These are phyloP conservation scores for Lichtheimia ramosa DNA, from an alignment of 371 early-diverging fungal genomes.

Conservation along the genomic window DNA sequence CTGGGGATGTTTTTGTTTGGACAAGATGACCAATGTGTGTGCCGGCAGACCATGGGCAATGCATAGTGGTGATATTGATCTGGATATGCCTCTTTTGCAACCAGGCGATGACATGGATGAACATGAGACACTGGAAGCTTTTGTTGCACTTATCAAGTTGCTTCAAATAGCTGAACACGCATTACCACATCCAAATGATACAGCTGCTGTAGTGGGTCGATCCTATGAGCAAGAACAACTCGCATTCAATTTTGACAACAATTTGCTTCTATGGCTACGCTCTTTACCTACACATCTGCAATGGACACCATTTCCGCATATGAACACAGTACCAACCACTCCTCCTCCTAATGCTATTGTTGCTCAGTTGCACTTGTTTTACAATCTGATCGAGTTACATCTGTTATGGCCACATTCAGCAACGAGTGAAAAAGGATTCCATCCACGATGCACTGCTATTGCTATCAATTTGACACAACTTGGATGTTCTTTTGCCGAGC, in stretches of 20 bases:
- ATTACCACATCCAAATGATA: conserved; percentile 9
- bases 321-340: conserved; percentile 22
- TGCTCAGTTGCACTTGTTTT: conserved; percentile 33
- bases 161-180: conserved; percentile 28
- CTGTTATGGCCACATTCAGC: conserved; percentile 23
- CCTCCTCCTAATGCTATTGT: conserved; percentile 30
- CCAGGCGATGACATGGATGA: conserved; percentile 32
- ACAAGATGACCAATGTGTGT: conserved; percentile 29
- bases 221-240: conserved; percentile 25
- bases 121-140: conserved; percentile 23
- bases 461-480: conserved; percentile 31
- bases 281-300: conserved; percentile 26
- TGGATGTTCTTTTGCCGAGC: conserved; percentile 17
- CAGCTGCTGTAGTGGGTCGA: neutral
- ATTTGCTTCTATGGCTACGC: conserved; percentile 29
- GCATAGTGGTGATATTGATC: conserved; percentile 18
- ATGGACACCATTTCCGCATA: conserved; percentile 30
- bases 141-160: conserved; percentile 27
- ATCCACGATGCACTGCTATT: conserved; percentile 24
- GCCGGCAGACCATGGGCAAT: conserved; percentile 35
- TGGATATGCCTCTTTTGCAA: conserved; percentile 27
- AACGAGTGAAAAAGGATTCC: conserved; percentile 4
- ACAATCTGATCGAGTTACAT: conserved; percentile 22
- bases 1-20: conserved; percentile 33
- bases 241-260: conserved; percentile 21